Percentiles rank a stretch among this genome's conserved stretches.
These are phyloP conservation scores for Kwoniella dendrophila DNA, from an alignment of 768 basidiomycete species.

Conservation along the genomic window DNA sequence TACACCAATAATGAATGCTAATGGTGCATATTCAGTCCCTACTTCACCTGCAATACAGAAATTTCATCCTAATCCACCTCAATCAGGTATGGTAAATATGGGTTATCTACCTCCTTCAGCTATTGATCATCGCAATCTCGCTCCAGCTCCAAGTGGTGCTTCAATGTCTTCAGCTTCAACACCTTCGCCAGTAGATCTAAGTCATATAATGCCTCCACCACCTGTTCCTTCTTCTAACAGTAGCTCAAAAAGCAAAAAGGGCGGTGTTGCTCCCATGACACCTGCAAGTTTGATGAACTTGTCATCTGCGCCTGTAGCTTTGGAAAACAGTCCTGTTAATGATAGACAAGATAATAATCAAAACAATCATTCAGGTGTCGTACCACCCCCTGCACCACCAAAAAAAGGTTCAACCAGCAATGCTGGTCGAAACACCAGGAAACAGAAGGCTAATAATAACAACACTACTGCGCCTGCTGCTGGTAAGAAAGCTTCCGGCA, in stretches of 20 bases:
- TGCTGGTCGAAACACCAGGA: background rate
- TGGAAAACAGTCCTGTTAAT: too few relatives aligned
- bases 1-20: slow-evolving; percentile 2
- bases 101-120: slow-evolving; percentile 38
- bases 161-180: slow-evolving; percentile 52
- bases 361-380: background rate
- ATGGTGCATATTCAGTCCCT: slow-evolving; percentile 24
- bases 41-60: slow-evolving; percentile 38
- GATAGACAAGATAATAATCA: background rate
- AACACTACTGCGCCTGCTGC: slow-evolving; percentile 1
- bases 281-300: slow-evolving; percentile 93
- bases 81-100: slow-evolving; percentile 11
- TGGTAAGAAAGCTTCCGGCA: slow-evolving; percentile 9
- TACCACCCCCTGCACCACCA: slow-evolving; percentile 7
- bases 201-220: slow-evolving; percentile 76
- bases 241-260: slow-evolving; percentile 32
- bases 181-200: slow-evolving; percentile 79
- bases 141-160: background rate
- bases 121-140: slow-evolving; percentile 29
- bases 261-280: slow-evolving; percentile 73
- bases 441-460: background rate
- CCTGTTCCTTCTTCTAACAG: slow-evolving; percentile 60
- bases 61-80: slow-evolving; percentile 16
- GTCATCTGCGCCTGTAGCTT: slow-evolving; percentile 59
- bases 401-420: slow-evolving; percentile 1